These are phyloP conservation scores for Blumeria hordei DNA, from an alignment of 2,329 filamentous ascomycete genomes.

Conservation along the genomic window DNA sequence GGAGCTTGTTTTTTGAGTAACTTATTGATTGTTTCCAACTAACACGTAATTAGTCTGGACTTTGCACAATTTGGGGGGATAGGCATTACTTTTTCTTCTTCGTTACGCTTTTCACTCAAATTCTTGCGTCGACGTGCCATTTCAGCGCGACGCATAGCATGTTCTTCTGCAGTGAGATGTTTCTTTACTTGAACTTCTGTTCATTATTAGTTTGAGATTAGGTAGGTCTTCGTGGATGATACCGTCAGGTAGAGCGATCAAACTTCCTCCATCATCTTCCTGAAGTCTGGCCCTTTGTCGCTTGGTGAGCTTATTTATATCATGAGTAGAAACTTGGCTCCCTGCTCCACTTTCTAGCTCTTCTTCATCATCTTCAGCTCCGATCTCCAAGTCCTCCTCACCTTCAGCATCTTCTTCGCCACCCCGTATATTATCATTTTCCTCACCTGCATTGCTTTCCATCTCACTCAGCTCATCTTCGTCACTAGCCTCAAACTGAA, in stretches of 20 bases:
- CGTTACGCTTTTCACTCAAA: conserved; percentile 51
- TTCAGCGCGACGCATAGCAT: conserved; percentile 47
- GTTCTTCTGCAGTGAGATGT: conserved; percentile 47
- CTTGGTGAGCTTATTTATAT: conserved; percentile 41
- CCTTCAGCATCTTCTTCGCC: conserved; percentile 20
- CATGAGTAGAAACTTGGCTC: conserved; percentile 32
- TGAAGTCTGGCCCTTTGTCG: conserved; percentile 36
- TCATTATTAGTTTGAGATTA: conserved; percentile 5
- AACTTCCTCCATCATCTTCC: conserved; percentile 21
- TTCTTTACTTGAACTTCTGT: conserved; percentile 47
- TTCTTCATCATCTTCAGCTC: conserved; percentile 16
- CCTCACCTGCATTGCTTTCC: conserved; percentile 17
- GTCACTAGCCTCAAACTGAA: conserved; percentile 9
- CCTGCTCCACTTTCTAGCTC: conserved; percentile 21
- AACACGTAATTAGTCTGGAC: conserved; percentile 3
- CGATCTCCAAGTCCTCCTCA: conserved; percentile 21
- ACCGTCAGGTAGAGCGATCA: conserved; percentile 21
- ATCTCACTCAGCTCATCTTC: conserved; percentile 16
- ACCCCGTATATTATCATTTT: conserved; percentile 21
- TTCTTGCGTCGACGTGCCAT: conserved; percentile 54
- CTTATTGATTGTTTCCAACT: conserved; percentile 85
- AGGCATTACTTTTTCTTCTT: conserved; percentile 42
- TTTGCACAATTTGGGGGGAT: not conserved
- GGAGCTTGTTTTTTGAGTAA: conserved; percentile 68
- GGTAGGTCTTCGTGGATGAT: not conserved